Conservation (phyloP, 306 rosid species). For the Vigna mungo region DNA sequence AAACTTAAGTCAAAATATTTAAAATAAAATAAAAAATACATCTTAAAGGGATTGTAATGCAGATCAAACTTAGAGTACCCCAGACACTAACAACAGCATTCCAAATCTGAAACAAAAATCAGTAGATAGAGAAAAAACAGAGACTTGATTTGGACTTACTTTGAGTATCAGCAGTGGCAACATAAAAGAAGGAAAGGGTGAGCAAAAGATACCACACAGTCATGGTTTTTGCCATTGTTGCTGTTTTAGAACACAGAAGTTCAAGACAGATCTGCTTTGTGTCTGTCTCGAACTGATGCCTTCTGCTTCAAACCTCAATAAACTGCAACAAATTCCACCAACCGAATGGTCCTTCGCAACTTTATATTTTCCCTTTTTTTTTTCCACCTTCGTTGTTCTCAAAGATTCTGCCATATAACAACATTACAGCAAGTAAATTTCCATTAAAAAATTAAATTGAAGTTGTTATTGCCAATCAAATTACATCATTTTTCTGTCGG, state of each 20-base stretch:
- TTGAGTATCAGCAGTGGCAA: slow-evolving; percentile 48
- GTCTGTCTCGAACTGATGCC: slow-evolving; percentile 48
- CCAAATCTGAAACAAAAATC: slow-evolving; percentile 41
- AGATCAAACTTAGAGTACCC: slow-evolving; percentile 34
- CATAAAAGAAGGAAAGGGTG: slow-evolving; percentile 38
- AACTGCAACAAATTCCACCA: slow-evolving; percentile 37
- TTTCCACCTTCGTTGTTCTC: slow-evolving; percentile 6
- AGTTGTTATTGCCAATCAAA: slow-evolving; percentile 10
- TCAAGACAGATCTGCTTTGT: slow-evolving; percentile 28
- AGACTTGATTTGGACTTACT: slow-evolving; percentile 38
- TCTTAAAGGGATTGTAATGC: not conserved
- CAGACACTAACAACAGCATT: not conserved
- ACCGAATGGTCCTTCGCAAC: slow-evolving; percentile 44
- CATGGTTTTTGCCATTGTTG: slow-evolving; percentile 56
- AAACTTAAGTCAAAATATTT: not conserved
- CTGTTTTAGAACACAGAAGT: slow-evolving; percentile 26
- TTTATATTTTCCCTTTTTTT: not conserved
- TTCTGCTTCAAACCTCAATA: not conserved
- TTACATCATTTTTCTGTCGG: slow-evolving; percentile 39
- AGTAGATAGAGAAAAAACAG: not conserved
- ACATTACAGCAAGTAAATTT: not conserved
- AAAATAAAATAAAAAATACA: slow-evolving; percentile 1
- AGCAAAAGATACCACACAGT: slow-evolving; percentile 28
- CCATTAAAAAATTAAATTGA: slow-evolving; percentile 17
- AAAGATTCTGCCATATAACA: slow-evolving; percentile 9